These are phyloP conservation scores for Pueraria montana DNA, from an alignment of 306 rosid genomes.

Conservation along the genomic window DNA sequence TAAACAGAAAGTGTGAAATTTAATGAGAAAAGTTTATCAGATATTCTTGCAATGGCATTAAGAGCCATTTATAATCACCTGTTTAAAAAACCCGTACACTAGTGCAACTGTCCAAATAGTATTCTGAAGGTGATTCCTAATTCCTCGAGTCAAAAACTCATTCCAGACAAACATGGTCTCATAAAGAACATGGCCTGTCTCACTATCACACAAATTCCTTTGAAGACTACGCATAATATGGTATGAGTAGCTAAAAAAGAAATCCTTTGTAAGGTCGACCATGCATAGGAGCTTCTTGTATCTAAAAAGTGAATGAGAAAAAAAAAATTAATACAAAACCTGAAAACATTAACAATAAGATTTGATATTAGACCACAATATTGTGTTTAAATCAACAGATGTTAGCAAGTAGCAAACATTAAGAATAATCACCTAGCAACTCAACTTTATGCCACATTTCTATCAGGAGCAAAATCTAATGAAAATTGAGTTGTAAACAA, in stretches of 20 bases:
- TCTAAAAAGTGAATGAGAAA: conserved; percentile 55
- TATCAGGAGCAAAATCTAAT: conserved; percentile 31
- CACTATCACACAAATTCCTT: conserved; percentile 71
- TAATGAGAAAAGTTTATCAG: background rate
- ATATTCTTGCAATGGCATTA: background rate
- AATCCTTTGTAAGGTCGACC: conserved; percentile 95
- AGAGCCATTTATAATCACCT: conserved; percentile 58
- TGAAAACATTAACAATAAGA: conserved; percentile 18
- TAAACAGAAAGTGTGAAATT: background rate
- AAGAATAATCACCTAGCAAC: conserved; percentile 8
- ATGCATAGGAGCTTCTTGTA: conserved; percentile 91
- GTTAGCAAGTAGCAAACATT: conserved; percentile 22
- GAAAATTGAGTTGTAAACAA: conserved; percentile 16
- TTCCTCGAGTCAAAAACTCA: conserved; percentile 84
- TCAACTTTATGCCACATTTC: background rate
- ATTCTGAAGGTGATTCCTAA: conserved; percentile 73
- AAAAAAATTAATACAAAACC: conserved; percentile 38
- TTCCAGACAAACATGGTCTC: conserved; percentile 95
- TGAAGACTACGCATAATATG: conserved; percentile 86
- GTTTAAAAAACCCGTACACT: conserved; percentile 90
- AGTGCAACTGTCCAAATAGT: conserved; percentile 93
- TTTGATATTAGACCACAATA: background rate
- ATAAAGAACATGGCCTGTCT: conserved; percentile 65
- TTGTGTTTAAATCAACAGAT: conserved; percentile 15
- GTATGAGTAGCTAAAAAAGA: conserved; percentile 96